A percentile compares a stretch with the other conserved stretches of the same genome.
Evolutionary conservation across 345 rosid genomes (phyloP).

Genomic region (Odontarrhena argentea): DNA sequence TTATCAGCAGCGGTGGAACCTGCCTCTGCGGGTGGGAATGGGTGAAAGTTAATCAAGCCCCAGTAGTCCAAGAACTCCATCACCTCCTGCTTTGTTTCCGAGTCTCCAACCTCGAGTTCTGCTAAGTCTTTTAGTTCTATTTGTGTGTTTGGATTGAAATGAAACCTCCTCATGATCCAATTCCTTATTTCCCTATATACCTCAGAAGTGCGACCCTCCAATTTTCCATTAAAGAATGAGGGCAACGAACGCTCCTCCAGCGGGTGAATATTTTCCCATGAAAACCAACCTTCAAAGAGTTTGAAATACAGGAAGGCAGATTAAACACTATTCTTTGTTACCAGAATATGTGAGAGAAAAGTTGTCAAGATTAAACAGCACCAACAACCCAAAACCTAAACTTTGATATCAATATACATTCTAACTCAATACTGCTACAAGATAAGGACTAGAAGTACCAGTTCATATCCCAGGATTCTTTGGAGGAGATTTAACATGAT

Average conservation of each 20-base stretch:
- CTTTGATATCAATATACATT: neutral
- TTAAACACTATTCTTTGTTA: slow-evolving; percentile 5
- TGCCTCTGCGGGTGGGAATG: slow-evolving; percentile 60
- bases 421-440: slow-evolving; percentile 10
- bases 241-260: slow-evolving; percentile 83
- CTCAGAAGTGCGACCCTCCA: slow-evolving; percentile 61
- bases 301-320: slow-evolving; percentile 18
- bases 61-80: slow-evolving; percentile 95
- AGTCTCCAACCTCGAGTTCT: slow-evolving; percentile 77
- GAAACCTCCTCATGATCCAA: slow-evolving; percentile 83
- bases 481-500: slow-evolving; percentile 9
- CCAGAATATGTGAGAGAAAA: neutral
- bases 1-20: slow-evolving; percentile 42
- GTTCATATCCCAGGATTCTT: neutral
- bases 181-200: slow-evolving; percentile 81
- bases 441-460: slow-evolving; percentile 3
- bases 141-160: slow-evolving; percentile 58
- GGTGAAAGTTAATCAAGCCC: slow-evolving; percentile 98
- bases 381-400: slow-evolving; percentile 25
- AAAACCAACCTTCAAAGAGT: slow-evolving; percentile 82
- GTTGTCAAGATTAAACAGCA: slow-evolving; percentile 8
- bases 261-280: slow-evolving; percentile 79
- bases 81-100: slow-evolving; percentile 84
- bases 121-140: slow-evolving; percentile 72
- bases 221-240: slow-evolving; percentile 85